Evolutionary conservation across 768 basidiomycete species (phyloP).

Genomic region (Royoungia palumana): DNA sequence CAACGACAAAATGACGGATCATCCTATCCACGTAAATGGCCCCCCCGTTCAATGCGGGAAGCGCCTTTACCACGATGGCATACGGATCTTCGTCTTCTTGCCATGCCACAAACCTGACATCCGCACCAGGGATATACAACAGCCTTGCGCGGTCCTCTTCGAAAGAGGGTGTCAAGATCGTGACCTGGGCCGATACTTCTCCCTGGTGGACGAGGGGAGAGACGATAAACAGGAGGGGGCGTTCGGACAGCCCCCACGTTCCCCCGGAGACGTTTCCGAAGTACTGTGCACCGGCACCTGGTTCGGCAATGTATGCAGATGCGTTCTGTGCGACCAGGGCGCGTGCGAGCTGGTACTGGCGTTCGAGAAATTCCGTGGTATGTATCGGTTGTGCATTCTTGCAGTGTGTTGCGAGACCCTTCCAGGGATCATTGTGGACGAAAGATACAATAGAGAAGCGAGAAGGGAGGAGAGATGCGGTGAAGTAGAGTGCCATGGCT

Average conservation of each 20-base stretch:
- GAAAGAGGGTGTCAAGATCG: slow-evolving; percentile 72
- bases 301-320: slow-evolving; percentile 75
- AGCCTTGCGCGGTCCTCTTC: slow-evolving; percentile 68
- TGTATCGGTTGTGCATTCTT: slow-evolving; percentile 46
- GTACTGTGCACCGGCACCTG: slow-evolving; percentile 67
- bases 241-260: slow-evolving; percentile 72
- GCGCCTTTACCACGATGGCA: slow-evolving; percentile 37
- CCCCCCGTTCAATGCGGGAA: slow-evolving; percentile 25
- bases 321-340: slow-evolving; percentile 48
- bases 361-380: slow-evolving; percentile 41
- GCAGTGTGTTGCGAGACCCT: slow-evolving; percentile 42
- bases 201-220: slow-evolving; percentile 36
- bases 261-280: slow-evolving; percentile 65
- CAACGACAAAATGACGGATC: slow-evolving; percentile 60
- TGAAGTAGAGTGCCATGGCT: slow-evolving; percentile 3
- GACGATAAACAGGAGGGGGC: slow-evolving; percentile 70
- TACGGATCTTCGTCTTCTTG: slow-evolving; percentile 71
- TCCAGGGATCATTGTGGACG: slow-evolving; percentile 14
- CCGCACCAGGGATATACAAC: slow-evolving; percentile 49
- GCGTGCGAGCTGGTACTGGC: slow-evolving; percentile 55
- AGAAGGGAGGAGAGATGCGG: background rate
- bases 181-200: slow-evolving; percentile 42
- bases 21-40: slow-evolving; percentile 59
- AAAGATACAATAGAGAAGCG: background rate
- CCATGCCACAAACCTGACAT: slow-evolving; percentile 54